These are phyloP conservation scores for Phytophthora sansomeana DNA, from an alignment of 352 stramenopile genomes.

Conservation along the genomic window DNA sequence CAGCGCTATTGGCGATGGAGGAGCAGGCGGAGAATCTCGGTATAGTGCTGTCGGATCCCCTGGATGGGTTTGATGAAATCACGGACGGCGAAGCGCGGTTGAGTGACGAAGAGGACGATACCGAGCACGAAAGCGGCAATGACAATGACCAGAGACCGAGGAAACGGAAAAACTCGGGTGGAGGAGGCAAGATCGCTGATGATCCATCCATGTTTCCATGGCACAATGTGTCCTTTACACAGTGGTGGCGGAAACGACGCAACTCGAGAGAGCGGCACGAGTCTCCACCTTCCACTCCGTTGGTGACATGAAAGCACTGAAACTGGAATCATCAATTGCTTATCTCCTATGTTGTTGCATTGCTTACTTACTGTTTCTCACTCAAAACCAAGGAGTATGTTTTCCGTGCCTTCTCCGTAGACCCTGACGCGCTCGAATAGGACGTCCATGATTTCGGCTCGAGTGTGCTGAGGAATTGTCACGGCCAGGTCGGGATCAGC, in stretches of 20 bases:
- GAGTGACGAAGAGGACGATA: conserved; percentile 72
- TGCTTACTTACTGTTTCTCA: conserved; percentile 34
- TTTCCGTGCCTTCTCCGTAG: conserved; percentile 56
- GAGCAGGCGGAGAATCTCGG: conserved; percentile 52
- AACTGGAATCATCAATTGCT: conserved; percentile 16
- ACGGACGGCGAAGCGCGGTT: conserved; percentile 71
- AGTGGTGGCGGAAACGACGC: conserved; percentile 78
- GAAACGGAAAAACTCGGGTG: conserved; percentile 38
- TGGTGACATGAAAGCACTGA: conserved; percentile 24
- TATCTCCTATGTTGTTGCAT: conserved; percentile 9
- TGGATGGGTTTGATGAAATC: conserved; percentile 61
- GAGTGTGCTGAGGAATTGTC: conserved; percentile 25
- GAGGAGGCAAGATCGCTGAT: conserved; percentile 27
- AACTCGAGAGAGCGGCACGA: conserved; percentile 36
- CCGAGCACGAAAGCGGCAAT: conserved; percentile 28
- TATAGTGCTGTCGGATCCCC: conserved; percentile 36
- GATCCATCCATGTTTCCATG: conserved; percentile 69
- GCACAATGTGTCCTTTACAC: conserved; percentile 78
- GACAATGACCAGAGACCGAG: conserved; percentile 39
- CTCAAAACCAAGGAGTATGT: conserved; percentile 72
- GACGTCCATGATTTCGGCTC: conserved; percentile 58
- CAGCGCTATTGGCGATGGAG: conserved; percentile 72
- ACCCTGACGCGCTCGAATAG: conserved; percentile 72
- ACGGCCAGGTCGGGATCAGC: conserved; percentile 27
- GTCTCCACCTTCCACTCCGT: conserved; percentile 17